A percentile compares a stretch with the other conserved stretches of the same genome.
These are phyloP conservation scores for Hypoxylon cercidicola DNA, from an alignment of 495 filamentous ascomycete species.

Conservation along the genomic window DNA sequence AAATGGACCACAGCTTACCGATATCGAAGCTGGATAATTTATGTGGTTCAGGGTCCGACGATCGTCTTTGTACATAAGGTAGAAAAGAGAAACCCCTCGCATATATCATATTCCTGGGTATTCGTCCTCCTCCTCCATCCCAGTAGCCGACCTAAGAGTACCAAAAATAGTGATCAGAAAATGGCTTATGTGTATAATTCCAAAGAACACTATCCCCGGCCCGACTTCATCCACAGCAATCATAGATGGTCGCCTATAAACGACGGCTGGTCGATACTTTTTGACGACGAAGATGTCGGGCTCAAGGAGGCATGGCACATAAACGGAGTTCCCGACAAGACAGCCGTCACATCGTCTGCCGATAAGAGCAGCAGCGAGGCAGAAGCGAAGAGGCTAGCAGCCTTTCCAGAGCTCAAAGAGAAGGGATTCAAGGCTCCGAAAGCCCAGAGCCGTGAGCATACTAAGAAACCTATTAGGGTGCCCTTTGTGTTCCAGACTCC, in stretches of 20 bases:
- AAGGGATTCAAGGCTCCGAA: slow-evolving; percentile 42
- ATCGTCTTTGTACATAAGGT: slow-evolving; percentile 25
- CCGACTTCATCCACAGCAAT: slow-evolving; percentile 63
- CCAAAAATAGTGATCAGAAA: not conserved
- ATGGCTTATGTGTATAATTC: slow-evolving; percentile 43
- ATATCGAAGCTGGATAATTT: slow-evolving; percentile 25
- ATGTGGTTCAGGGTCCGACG: slow-evolving; percentile 14
- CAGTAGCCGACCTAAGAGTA: slow-evolving; percentile 5
- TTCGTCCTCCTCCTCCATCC: slow-evolving; percentile 8
- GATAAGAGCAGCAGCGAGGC: slow-evolving; percentile 18
- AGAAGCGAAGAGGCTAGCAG: slow-evolving; percentile 43
- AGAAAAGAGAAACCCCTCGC: slow-evolving; percentile 1
- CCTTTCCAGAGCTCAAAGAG: slow-evolving; percentile 46
- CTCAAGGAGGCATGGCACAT: slow-evolving; percentile 53
- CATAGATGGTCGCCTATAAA: slow-evolving; percentile 65
- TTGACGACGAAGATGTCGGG: slow-evolving; percentile 66
- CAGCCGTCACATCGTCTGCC: slow-evolving; percentile 20
- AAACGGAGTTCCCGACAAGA: slow-evolving; percentile 44
- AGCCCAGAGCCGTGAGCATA: slow-evolving; percentile 38
- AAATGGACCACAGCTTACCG: slow-evolving; percentile 41
- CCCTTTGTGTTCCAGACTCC: slow-evolving; percentile 68
- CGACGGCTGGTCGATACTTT: slow-evolving; percentile 66
- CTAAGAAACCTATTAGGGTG: slow-evolving; percentile 61
- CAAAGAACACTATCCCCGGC: slow-evolving; percentile 52
- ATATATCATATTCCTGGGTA: slow-evolving; percentile 5